Conservation (phyloP, 176 grass and related monocot genomes). For the Avena atlantica region DNA sequence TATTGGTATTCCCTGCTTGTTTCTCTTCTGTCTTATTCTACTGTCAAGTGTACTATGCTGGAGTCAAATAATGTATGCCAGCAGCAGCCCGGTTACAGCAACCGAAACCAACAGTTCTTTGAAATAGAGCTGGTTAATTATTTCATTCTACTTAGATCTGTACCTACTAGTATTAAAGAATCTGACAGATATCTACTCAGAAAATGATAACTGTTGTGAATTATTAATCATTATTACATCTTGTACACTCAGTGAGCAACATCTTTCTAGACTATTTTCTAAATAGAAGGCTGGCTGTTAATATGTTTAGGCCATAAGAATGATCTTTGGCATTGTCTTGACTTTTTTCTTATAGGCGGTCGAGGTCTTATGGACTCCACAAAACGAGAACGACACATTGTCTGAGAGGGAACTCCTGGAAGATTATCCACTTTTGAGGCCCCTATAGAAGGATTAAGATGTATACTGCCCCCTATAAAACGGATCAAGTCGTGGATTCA, state of each 20-base stretch:
- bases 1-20: constrained; percentile 61
- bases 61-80: background rate
- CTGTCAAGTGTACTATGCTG: constrained; percentile 8
- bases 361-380: constrained; percentile 95
- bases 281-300: background rate
- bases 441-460: constrained; percentile 45
- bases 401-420: constrained; percentile 90
- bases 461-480: background rate
- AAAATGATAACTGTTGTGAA: constrained; percentile 15
- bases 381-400: constrained; percentile 90
- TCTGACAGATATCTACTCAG: background rate
- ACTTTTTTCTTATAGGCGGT: constrained; percentile 63
- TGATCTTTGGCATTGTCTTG: background rate
- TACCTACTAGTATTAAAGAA: background rate
- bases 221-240: background rate
- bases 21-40: constrained; percentile 21
- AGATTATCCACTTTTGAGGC: constrained; percentile 89
- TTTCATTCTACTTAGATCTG: background rate
- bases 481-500: constrained; percentile 20
- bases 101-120: background rate
- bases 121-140: background rate
- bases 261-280: background rate
- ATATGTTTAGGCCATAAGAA: background rate
- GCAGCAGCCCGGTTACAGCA: background rate
- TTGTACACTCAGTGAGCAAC: constrained; percentile 1